A percentile compares a stretch with the other conserved stretches of the same genome.
phyloP scores from a whole-genome alignment of 75 land plant species.

The Pinus tabuliformis region DNA sequence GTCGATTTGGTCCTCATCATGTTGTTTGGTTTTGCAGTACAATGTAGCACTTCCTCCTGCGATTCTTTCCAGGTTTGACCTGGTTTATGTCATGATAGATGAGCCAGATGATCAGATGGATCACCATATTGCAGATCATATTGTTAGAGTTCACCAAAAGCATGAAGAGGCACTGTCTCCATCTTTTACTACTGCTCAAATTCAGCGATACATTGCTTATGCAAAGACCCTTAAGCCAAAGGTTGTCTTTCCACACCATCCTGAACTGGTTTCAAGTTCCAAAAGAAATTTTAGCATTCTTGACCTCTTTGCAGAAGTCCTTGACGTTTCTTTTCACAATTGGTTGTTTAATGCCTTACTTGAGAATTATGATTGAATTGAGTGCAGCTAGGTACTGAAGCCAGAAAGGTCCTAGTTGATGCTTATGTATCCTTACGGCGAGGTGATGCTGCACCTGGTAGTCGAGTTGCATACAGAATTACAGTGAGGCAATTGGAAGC shows the following conservation, averaged over 20 bases:
- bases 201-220: constrained; percentile 94
- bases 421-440: constrained; percentile 89
- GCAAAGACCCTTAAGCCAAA: constrained; percentile 90
- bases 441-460: constrained; percentile 91
- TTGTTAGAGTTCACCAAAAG: constrained; percentile 95
- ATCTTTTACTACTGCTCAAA: constrained; percentile 79
- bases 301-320: neutral
- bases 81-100: constrained; percentile 98
- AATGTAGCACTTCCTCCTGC: constrained; percentile 99
- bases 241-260: constrained; percentile 24
- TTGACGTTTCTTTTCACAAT: neutral
- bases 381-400: constrained; percentile 82
- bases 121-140: constrained; percentile 91
- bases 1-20: neutral
- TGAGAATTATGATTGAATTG: neutral
- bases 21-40: constrained; percentile 50
- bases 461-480: constrained; percentile 94
- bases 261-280: neutral
- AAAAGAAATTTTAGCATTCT: neutral
- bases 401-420: constrained; percentile 84
- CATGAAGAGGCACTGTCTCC: constrained; percentile 89
- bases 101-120: constrained; percentile 94
- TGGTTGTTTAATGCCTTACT: neutral
- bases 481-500: constrained; percentile 98
- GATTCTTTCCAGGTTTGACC: constrained; percentile 95